phyloP scores from a whole-genome alignment of 2,329 filamentous ascomycete species.

The Nectriaceae sp. region DNA sequence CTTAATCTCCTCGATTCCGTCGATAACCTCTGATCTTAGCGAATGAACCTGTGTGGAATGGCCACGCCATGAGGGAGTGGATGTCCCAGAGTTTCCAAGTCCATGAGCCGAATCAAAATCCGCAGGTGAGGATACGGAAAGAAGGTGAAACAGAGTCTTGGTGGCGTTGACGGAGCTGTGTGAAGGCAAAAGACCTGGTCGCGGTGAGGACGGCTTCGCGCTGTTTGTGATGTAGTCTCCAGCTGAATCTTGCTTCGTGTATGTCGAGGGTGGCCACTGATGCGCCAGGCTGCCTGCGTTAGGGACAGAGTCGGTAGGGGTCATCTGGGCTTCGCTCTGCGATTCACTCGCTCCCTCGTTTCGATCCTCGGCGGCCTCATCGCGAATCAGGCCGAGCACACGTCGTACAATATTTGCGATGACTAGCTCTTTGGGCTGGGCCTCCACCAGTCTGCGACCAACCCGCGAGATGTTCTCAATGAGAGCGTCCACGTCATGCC shows the following conservation, averaged over 20 bases:
- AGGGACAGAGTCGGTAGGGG: conserved; percentile 42
- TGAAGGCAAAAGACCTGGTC: conserved; percentile 64
- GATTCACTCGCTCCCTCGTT: conserved; percentile 65
- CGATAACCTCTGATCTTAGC: conserved; percentile 85
- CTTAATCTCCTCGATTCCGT: conserved; percentile 93
- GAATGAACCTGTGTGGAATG: conserved; percentile 60
- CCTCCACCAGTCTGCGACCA: conserved; percentile 75
- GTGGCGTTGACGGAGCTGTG: conserved; percentile 66
- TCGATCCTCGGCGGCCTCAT: conserved; percentile 82
- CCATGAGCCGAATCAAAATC: conserved; percentile 37
- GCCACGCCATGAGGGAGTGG: conserved; percentile 46
- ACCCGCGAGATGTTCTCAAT: conserved; percentile 78
- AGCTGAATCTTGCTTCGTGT: conserved; percentile 36
- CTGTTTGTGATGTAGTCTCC: conserved; percentile 31
- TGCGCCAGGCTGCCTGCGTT: conserved; percentile 30
- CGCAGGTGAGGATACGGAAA: conserved; percentile 68
- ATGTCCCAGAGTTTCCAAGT: conserved; percentile 49
- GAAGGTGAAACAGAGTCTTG: conserved; percentile 85
- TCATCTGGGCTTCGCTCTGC: conserved; percentile 47
- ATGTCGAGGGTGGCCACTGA: conserved; percentile 34
- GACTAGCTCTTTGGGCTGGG: conserved; percentile 87
- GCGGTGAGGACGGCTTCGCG: conserved; percentile 35
- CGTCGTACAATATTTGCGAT: conserved; percentile 93
- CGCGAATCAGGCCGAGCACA: conserved; percentile 85
- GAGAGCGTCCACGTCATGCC: conserved; percentile 74